Conservation (phyloP, 2,329 filamentous ascomycete species). For the Fusarium sp. region DNA sequence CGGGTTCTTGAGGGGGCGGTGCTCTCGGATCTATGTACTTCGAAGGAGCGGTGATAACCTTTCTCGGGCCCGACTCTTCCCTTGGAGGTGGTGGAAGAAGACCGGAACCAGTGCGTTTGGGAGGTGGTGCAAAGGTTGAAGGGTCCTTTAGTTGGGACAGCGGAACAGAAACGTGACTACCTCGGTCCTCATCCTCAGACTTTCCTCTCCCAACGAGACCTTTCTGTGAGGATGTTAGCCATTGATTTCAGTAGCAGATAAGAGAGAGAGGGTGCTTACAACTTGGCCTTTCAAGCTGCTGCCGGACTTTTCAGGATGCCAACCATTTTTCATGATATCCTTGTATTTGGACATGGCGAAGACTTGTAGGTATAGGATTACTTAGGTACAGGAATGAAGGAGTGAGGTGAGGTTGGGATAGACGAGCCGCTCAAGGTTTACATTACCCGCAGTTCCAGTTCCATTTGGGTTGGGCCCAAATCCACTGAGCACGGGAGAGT, state of each 20-base stretch:
- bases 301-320: conserved; percentile 58
- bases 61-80: conserved; percentile 36
- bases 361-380: neutral
- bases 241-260: neutral
- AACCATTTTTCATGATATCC: conserved; percentile 59
- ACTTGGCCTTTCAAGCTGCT: conserved; percentile 51
- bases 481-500: conserved; percentile 18
- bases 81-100: conserved; percentile 40
- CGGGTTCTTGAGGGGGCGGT: conserved; percentile 21
- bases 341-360: conserved; percentile 56
- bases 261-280: conserved; percentile 47
- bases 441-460: conserved; percentile 1
- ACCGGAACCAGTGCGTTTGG: conserved; percentile 63
- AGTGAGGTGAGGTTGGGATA: neutral
- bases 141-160: conserved; percentile 78
- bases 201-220: conserved; percentile 55
- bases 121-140: conserved; percentile 79
- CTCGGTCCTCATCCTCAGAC: conserved; percentile 39
- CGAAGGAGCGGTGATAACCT: conserved; percentile 44
- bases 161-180: conserved; percentile 61
- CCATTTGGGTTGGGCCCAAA: conserved; percentile 17
- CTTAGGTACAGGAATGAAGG: neutral
- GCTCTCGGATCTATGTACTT: conserved; percentile 46
- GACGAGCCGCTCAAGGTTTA: conserved; percentile 2
- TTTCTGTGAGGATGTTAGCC: conserved; percentile 47